Evolutionary conservation across 139 green algal species (phyloP), one percentile per base, ranked within the genome.

Genomic region (Chlamydomonas eustigma): DNA sequence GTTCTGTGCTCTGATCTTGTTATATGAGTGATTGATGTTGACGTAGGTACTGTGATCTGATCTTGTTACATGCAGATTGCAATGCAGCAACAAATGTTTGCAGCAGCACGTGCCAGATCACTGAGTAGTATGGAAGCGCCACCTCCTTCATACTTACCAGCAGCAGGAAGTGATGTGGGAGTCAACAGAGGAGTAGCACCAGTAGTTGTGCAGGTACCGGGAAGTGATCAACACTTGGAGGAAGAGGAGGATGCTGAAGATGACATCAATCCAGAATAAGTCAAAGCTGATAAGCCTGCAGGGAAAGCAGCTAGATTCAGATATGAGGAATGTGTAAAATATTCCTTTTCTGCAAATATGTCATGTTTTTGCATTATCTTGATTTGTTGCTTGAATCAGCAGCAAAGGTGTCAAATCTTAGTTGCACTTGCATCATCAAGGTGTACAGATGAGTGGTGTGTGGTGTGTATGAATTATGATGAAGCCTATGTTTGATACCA

Each of bases 281-380:
- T 96, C 84, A 50, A 99, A 94, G 12, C 96, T 94, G 18, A 81
- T 79, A 31, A 96, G 85, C 85, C 99, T 96, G 70, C 88, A 96
- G 6, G 91, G 84, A 18, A 12, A 28, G 44, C 44, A 58, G 12
- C 44, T 58, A 58, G 63, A 95, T 95, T 2, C 87, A 76, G 5
- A 93, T 94, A 6, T 83, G 88, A 3, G 71, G 37, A 18, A 12
- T n/a, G n/a, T n/a, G n/a, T n/a, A n/a, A n/a, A n/a, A n/a, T n/a
- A n/a, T n/a, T n/a, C n/a, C n/a, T n/a, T n/a, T n/a, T n/a, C n/a
- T n/a, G n/a, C n/a, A n/a, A n/a, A n/a, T n/a, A n/a, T n/a, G n/a
- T n/a, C n/a, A n/a, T n/a, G n/a, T n/a, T n/a, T n/a, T n/a, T n/a
- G n/a, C n/a, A n/a, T n/a, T n/a, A n/a, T n/a, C n/a, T n/a, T n/a